A percentile compares a stretch with the other conserved stretches of the same genome.
Conservation (phyloP, 2,329 filamentous ascomycete genomes). For the Immersiporthe knoxdaviesiana region DNA sequence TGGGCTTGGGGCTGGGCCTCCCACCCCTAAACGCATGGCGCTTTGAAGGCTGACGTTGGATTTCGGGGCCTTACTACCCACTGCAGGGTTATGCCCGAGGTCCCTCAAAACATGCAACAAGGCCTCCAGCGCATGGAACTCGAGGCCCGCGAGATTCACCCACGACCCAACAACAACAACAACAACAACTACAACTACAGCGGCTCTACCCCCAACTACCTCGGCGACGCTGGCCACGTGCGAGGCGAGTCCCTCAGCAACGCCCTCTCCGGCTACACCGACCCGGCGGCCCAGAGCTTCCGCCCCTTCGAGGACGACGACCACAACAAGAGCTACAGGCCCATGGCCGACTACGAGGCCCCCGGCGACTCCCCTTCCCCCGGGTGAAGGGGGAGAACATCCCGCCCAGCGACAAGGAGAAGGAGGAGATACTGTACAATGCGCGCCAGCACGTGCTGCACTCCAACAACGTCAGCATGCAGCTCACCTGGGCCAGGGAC, state of each 20-base stretch:
- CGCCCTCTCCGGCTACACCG: conserved; percentile 40
- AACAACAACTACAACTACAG: conserved; percentile 18
- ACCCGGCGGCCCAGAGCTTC: conserved; percentile 36
- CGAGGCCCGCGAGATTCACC: conserved; percentile 63
- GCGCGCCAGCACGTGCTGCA: conserved; percentile 83
- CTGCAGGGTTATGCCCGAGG: conserved; percentile 86
- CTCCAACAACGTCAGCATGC: conserved; percentile 94
- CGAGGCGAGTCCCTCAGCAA: conserved; percentile 51
- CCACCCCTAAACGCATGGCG: conserved; percentile 27
- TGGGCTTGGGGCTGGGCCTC: neutral
- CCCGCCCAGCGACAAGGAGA: conserved; percentile 90
- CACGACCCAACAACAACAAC: conserved; percentile 38
- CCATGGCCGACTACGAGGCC: conserved; percentile 52
- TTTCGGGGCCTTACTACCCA: conserved; percentile 38
- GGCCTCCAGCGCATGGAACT: conserved; percentile 90
- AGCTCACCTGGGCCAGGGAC: conserved; percentile 95
- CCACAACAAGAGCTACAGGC: conserved; percentile 41
- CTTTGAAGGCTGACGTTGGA: conserved; percentile 43
- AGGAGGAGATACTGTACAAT: conserved; percentile 85
- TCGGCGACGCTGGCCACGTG: conserved; percentile 37
- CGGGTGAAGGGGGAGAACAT: conserved; percentile 85
- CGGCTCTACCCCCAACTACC: conserved; percentile 37
- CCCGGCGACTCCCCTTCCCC: conserved; percentile 91
- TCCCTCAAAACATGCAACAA: conserved; percentile 95
- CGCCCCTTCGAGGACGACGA: conserved; percentile 49